Conservation (phyloP, 495 filamentous ascomycete species). For the Penicillium verhagenii region DNA sequence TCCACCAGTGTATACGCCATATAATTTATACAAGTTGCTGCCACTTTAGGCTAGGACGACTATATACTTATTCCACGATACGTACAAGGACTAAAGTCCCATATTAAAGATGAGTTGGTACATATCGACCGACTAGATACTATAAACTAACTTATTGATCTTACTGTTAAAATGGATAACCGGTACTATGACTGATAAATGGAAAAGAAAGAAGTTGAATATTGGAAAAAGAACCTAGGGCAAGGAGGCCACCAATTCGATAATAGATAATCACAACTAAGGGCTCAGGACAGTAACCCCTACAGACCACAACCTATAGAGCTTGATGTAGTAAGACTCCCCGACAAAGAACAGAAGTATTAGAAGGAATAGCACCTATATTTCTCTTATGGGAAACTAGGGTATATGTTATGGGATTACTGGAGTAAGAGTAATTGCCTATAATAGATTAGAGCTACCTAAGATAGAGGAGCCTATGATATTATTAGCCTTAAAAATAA, state of each 20-base stretch:
- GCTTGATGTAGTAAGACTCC: conserved; percentile 2
- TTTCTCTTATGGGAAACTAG: not conserved
- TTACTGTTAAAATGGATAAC: not conserved
- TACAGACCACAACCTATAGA: not conserved
- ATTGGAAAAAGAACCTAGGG: too few species aligned
- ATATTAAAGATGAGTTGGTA: not conserved
- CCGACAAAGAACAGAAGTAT: not conserved
- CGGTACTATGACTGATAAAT: not conserved
- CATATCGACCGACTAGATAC: not conserved
- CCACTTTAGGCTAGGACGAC: not conserved
- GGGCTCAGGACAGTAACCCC: too few species aligned
- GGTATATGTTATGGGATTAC: too few species aligned
- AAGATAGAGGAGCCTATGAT: too few species aligned
- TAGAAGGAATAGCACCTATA: not conserved
- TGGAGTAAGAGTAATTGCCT: too few species aligned
- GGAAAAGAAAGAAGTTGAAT: not conserved
- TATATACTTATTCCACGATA: not conserved
- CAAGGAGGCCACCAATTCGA: too few species aligned
- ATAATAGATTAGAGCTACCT: too few species aligned
- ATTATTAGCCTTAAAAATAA: too few species aligned
- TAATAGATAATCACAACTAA: too few species aligned
- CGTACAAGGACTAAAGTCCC: not conserved
- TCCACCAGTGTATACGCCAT: not conserved
- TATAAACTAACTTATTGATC: not conserved
- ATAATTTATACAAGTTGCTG: too few species aligned